Base-by-base conservation (phyloP, 495 filamentous ascomycete genomes). In the Geoglossum glabrum region DNA sequence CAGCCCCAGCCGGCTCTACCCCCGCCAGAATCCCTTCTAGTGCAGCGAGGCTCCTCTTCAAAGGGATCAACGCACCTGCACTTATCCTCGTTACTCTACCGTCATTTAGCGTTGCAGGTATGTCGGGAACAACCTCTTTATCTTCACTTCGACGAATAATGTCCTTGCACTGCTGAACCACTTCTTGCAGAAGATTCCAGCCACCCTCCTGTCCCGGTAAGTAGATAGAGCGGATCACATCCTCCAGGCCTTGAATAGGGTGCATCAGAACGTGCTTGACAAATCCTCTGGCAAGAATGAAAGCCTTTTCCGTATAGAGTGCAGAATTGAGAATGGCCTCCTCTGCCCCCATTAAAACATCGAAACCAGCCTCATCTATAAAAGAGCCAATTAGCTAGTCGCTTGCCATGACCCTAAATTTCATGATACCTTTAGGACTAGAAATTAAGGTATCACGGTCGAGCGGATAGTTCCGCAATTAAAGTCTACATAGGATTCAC, bases 351-450 rank as follows among this genome's bases (percentile, higher is more conserved):
- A 68, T 65, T 27, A 76, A 68, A 26, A 68, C 64, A 31, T 77
- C 75, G 59, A 74, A 81, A 25, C 79, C 79, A 19, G 79, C 76
- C 66, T 82, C 79, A 59, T 82, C 76, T 79, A 54, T 19, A 43
- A 46, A 43, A 10, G 13, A 13, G 34, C 56, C 34, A 57, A 55
- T 33, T 19, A 36, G 19, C 30, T n/a, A n/a, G n/a, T n/a, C n/a
- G n/a, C n/a, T n/a, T n/a, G n/a, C n/a, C n/a, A n/a, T n/a, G n/a
- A n/a, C n/a, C n/a, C n/a, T n/a, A n/a, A n/a, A n/a, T n/a, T n/a
- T n/a, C n/a, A n/a, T n/a, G n/a, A n/a, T n/a, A n/a, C n/a, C n/a
- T n/a, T n/a, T n/a, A n/a, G n/a, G n/a, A n/a, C n/a, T n/a, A n/a
- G n/a, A n/a, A n/a, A n/a, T n/a, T n/a, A n/a, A n/a, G n/a, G 36